These are phyloP conservation scores for Circinella umbellata DNA, from an alignment of 371 early-diverging fungal species.

Conservation along the genomic window DNA sequence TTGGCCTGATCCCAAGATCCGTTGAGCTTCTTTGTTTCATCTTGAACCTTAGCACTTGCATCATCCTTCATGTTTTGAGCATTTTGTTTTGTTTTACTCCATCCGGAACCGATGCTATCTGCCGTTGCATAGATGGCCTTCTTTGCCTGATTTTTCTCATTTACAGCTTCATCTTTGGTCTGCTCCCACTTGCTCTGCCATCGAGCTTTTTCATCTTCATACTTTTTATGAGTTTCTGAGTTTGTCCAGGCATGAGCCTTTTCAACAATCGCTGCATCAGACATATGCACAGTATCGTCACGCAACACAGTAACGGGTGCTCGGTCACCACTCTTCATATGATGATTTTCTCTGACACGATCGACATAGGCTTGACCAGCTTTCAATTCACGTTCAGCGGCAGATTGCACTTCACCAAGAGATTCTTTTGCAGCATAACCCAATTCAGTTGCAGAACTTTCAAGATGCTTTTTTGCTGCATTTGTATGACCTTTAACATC, in stretches of 20 bases:
- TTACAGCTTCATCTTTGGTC: slow-evolving; percentile 5
- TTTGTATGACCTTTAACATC: slow-evolving; percentile 10
- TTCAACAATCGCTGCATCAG: slow-evolving; percentile 8
- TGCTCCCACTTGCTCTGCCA: slow-evolving; percentile 15
- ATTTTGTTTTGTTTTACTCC: slow-evolving; percentile 13
- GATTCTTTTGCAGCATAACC: slow-evolving; percentile 27
- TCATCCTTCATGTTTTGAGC: slow-evolving; percentile 1
- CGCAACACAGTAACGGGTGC: slow-evolving; percentile 30
- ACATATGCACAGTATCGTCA: slow-evolving; percentile 2
- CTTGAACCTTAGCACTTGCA: background rate
- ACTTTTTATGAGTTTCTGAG: slow-evolving; percentile 9
- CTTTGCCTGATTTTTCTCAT: slow-evolving; percentile 10
- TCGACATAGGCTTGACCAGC: slow-evolving; percentile 10
- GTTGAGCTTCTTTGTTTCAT: background rate
- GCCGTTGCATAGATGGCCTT: slow-evolving; percentile 16
- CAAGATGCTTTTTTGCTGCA: slow-evolving; percentile 14
- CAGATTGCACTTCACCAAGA: slow-evolving; percentile 7
- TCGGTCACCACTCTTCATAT: slow-evolving; percentile 35
- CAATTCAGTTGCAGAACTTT: slow-evolving; percentile 14
- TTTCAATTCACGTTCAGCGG: slow-evolving; percentile 11
- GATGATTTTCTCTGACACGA: slow-evolving; percentile 25
- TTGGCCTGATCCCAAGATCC: slow-evolving; percentile 5
- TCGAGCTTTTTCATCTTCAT: slow-evolving; percentile 1
- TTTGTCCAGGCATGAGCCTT: slow-evolving; percentile 20
- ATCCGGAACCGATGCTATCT: background rate